These are phyloP conservation scores for Ramalina peruviana DNA, from an alignment of 495 filamentous ascomycete genomes.

Conservation along the genomic window DNA sequence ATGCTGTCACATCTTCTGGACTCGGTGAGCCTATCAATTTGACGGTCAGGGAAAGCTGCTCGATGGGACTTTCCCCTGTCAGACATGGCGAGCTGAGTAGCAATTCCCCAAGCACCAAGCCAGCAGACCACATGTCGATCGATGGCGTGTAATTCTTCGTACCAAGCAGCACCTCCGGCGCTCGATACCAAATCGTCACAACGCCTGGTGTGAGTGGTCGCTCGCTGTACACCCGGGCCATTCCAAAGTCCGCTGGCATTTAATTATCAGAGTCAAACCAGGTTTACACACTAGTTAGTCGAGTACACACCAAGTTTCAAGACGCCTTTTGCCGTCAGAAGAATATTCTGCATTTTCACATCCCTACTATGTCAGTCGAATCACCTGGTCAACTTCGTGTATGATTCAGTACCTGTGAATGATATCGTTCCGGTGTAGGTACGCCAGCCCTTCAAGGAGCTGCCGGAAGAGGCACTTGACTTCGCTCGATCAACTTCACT, in stretches of 20 bases:
- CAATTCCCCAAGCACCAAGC: slow-evolving; percentile 32
- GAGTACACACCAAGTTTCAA: slow-evolving; percentile 27
- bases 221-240: slow-evolving; percentile 27
- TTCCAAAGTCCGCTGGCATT: slow-evolving; percentile 31
- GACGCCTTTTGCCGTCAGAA: slow-evolving; percentile 29
- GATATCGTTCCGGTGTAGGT: slow-evolving; percentile 31
- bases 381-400: neutral
- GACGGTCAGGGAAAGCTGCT: slow-evolving; percentile 29
- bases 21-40: slow-evolving; percentile 28
- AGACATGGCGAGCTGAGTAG: slow-evolving; percentile 26
- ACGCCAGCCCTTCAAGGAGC: slow-evolving; percentile 30
- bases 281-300: neutral
- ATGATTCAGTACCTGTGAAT: slow-evolving; percentile 26
- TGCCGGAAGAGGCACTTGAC: slow-evolving; percentile 34
- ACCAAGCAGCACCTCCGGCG: slow-evolving; percentile 48
- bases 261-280: neutral
- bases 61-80: slow-evolving; percentile 28
- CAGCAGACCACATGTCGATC: slow-evolving; percentile 32
- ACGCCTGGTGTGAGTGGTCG: slow-evolving; percentile 33
- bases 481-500: slow-evolving; percentile 6
- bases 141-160: slow-evolving; percentile 27
- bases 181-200: slow-evolving; percentile 74
- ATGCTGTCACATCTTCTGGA: slow-evolving; percentile 21
- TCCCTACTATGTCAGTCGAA: slow-evolving; percentile 19
- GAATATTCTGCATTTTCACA: slow-evolving; percentile 34